Percentiles rank a stretch among this genome's conserved stretches.
phyloP scores from a whole-genome alignment of 192 early-diverging fungal genomes.

The Entomortierella beljakovae region DNA sequence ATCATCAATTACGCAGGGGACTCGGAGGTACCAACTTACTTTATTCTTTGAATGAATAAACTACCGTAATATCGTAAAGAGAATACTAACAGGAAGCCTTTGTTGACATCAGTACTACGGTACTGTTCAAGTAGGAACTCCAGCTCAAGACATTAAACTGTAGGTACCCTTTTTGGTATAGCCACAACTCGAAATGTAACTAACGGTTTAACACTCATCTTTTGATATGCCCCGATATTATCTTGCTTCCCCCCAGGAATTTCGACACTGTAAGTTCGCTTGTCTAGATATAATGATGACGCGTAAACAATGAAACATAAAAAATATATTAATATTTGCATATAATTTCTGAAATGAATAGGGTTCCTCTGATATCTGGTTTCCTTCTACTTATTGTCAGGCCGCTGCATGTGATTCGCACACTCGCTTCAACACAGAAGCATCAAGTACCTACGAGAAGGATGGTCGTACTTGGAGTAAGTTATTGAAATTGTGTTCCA shows the following conservation, averaged over 20 bases:
- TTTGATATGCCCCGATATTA: not conserved
- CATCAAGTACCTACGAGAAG: conserved; percentile 62
- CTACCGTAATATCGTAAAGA: not conserved
- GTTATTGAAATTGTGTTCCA: no score
- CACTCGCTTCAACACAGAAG: conserved; percentile 57
- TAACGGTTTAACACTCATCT: not conserved
- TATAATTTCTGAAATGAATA: conserved; percentile 57
- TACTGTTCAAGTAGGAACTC: not conserved
- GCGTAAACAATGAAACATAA: not conserved
- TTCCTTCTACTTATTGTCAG: conserved; percentile 59
- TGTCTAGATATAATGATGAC: not conserved
- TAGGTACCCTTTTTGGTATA: not conserved
- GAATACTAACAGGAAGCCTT: not conserved
- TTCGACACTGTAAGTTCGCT: conserved; percentile 21
- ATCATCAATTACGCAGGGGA: not conserved
- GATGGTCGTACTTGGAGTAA: conserved; percentile 67
- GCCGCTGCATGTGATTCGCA: conserved; percentile 57
- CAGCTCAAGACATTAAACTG: conserved; percentile 1
- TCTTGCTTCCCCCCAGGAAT: not conserved
- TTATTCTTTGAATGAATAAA: not conserved
- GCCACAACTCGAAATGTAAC: not conserved
- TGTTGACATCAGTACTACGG: conserved; percentile 1
- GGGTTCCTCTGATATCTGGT: conserved; percentile 16
- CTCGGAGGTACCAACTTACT: not conserved
- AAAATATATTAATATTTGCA: not conserved